Evolutionary conservation across 2,329 filamentous ascomycete genomes (phyloP).

Genomic region (Niveomyces coronatus): DNA sequence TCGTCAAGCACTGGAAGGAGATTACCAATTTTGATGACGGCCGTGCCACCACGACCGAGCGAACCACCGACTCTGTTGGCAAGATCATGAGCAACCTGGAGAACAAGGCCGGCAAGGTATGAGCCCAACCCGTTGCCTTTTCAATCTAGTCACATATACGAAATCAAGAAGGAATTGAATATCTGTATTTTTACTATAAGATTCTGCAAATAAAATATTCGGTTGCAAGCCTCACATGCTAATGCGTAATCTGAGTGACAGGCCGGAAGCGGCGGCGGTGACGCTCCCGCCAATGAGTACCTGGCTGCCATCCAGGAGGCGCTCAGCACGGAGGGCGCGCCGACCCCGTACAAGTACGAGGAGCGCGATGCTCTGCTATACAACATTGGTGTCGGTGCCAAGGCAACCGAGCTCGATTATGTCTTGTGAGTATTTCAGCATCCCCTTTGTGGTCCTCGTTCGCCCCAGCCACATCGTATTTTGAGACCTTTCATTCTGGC

Average conservation of each 20-base stretch:
- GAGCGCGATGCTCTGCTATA: slow-evolving; percentile 90
- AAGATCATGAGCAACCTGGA: slow-evolving; percentile 74
- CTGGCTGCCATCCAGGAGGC: slow-evolving; percentile 67
- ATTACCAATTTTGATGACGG: slow-evolving; percentile 84
- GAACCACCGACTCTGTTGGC: slow-evolving; percentile 64
- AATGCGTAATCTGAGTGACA: slow-evolving; percentile 17
- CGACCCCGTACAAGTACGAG: slow-evolving; percentile 70
- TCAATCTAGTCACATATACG: slow-evolving; percentile 5
- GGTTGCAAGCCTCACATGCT: slow-evolving; percentile 10
- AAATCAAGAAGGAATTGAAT: slow-evolving; percentile 13
- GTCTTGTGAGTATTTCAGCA: slow-evolving; percentile 63
- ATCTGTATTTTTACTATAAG: slow-evolving; percentile 2
- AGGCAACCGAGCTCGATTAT: slow-evolving; percentile 75
- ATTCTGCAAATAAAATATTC: background rate
- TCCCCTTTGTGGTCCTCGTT: too few relatives aligned
- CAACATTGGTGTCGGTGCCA: slow-evolving; percentile 88
- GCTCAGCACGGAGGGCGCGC: slow-evolving; percentile 57
- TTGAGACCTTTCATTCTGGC: too few relatives aligned
- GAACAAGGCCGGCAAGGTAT: slow-evolving; percentile 59
- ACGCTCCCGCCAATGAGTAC: slow-evolving; percentile 44
- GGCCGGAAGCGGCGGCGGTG: slow-evolving; percentile 3
- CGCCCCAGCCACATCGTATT: too few relatives aligned
- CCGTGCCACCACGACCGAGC: slow-evolving; percentile 76
- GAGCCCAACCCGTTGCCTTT: slow-evolving; percentile 24
- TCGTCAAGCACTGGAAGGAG: slow-evolving; percentile 63